Evolutionary conservation across 257 asterid species (phyloP), one percentile per base, ranked within the genome.

Genomic region (Nicotiana attenuata): DNA sequence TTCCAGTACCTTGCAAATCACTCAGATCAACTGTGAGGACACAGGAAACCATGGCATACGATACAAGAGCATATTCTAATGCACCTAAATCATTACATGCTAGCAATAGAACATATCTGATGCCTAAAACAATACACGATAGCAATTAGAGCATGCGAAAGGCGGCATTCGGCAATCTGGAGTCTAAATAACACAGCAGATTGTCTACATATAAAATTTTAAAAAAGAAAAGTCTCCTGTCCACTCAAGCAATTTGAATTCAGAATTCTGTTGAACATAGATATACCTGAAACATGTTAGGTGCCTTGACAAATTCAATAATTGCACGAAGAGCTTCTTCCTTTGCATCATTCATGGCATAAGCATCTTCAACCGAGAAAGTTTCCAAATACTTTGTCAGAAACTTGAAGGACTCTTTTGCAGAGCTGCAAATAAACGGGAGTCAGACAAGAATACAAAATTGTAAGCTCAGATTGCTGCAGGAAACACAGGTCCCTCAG

Each of bases 271-370:
- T 66, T 66, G 26, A 31, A 31, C 52, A 66, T 17, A 16, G 8
- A 84, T 16, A 82, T 89, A 96, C 99, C 97, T 94, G 93, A 85
- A 91, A 92, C 95, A 89, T 89, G 78, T 90, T 94, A 59, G 99
- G 94, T 76, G 94, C 86, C 89, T 91, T 94, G 10, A 94, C 92
- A 88, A 94, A 94, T 60, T 94, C 97, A 87, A 89, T 80, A 80
- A 89, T 81, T 20, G 97, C 92, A 4, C 83, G 88, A n/a, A 90
- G 92, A 60, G 97, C 94, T 88, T 92, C 97, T 86, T 91, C 97
- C 89, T 94, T 94, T 15, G 98, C 94, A 87, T 94, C 97, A 81
- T 86, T 87, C 82, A 89, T 20, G 47, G 85, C 82, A 55, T 77
- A 33, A 9, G 83, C 89, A 80, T 92, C 97, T 85, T 94, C 99